phyloP scores from a whole-genome alignment of 495 filamentous ascomycete genomes.

The Aspergillus campestris region DNA sequence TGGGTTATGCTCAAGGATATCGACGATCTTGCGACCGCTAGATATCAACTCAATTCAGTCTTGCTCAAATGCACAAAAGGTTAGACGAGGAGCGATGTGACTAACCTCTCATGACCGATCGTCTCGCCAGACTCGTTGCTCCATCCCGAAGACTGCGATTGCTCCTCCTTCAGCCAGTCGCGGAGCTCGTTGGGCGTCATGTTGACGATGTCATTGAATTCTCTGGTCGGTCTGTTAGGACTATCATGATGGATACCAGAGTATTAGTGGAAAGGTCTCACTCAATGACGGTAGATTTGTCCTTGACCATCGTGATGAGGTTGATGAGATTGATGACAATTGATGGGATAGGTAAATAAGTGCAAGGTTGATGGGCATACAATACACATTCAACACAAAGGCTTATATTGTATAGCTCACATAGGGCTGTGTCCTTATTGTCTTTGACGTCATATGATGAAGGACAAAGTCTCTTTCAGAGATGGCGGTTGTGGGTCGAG shows the following conservation, averaged over 20 bases:
- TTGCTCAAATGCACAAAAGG: neutral
- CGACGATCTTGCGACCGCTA: conserved; percentile 55
- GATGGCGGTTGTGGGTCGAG: no score
- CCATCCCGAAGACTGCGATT: conserved; percentile 51
- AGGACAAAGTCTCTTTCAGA: no score
- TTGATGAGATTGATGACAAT: no score
- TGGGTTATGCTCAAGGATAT: conserved; percentile 55
- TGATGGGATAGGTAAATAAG: no score
- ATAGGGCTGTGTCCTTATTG: no score
- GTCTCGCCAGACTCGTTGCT: conserved; percentile 52
- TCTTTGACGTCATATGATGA: no score
- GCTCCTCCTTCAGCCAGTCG: conserved; percentile 49
- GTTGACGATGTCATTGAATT: conserved; percentile 63
- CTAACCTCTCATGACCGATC: conserved; percentile 54
- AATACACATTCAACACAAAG: no score
- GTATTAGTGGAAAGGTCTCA: conserved; percentile 17
- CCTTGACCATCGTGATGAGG: conserved; percentile 46
- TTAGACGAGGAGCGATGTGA: neutral
- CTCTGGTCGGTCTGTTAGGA: conserved; percentile 25
- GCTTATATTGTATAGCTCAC: no score
- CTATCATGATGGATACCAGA: conserved; percentile 18
- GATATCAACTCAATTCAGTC: neutral
- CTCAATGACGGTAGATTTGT: conserved; percentile 48
- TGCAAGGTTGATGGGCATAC: no score
- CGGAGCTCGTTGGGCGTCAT: conserved; percentile 54